phyloP scores from a whole-genome alignment of 1,139 yeast genomes.

The Lodderomyces theae region DNA sequence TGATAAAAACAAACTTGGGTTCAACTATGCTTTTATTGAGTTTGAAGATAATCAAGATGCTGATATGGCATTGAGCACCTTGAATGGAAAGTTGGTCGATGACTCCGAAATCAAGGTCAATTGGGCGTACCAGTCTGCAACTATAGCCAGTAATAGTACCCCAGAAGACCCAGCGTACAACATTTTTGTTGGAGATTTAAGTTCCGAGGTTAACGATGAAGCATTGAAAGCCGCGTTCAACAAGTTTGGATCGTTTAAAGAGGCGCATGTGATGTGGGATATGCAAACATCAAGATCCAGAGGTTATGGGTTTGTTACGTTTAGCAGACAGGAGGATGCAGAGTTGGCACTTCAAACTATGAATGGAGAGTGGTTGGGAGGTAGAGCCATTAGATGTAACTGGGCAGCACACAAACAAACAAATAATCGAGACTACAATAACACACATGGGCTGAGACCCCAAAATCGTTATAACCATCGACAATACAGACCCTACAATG shows the following conservation, averaged over 20 bases:
- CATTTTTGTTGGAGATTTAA: constrained; percentile 83
- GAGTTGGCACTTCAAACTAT: constrained; percentile 67
- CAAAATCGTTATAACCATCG: constrained; percentile 10
- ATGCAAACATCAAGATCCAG: constrained; percentile 90
- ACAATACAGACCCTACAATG: constrained; percentile 5
- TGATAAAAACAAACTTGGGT: constrained; percentile 72
- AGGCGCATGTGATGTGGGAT: constrained; percentile 97
- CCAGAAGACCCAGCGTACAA: constrained; percentile 57
- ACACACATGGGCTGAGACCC: neutral
- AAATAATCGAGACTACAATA: constrained; percentile 11
- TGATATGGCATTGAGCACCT: constrained; percentile 54
- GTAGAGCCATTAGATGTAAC: constrained; percentile 76
- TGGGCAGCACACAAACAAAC: constrained; percentile 81
- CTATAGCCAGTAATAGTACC: constrained; percentile 37
- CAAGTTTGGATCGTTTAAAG: constrained; percentile 61
- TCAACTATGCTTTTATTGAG: constrained; percentile 83
- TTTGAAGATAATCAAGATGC: constrained; percentile 61
- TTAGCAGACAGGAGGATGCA: constrained; percentile 64
- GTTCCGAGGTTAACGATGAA: constrained; percentile 82
- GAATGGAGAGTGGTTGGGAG: constrained; percentile 73
- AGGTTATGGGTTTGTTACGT: constrained; percentile 93
- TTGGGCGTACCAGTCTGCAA: constrained; percentile 77
- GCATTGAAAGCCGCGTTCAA: constrained; percentile 57
- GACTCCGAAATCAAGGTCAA: constrained; percentile 61
- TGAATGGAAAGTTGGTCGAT: constrained; percentile 56